A percentile compares a stretch with the other conserved stretches of the same genome.
Conservation (phyloP, 2,329 filamentous ascomycete genomes). For the Neocatenulostroma microsporum region DNA sequence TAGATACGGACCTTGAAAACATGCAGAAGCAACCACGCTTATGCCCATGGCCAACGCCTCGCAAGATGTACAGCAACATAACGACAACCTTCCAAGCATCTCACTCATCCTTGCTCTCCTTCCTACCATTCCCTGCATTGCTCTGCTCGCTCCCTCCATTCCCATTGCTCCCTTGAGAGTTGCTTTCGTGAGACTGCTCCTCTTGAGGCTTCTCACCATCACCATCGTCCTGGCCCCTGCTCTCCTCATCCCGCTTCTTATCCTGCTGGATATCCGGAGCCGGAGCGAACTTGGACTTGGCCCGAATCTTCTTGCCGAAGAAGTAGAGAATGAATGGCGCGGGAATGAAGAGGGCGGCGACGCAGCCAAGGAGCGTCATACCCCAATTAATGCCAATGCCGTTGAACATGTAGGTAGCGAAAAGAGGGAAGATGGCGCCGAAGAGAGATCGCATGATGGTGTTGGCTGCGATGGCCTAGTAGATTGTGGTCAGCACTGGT, state of each 20-base stretch:
- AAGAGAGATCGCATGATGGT: conserved; percentile 47
- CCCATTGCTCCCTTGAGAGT: no score
- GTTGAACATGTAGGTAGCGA: conserved; percentile 34
- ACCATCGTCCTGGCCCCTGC: no score
- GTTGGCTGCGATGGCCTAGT: conserved; percentile 48
- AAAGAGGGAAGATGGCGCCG: conserved; percentile 47
- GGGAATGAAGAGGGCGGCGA: conserved; percentile 36
- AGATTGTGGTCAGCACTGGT: conserved; percentile 3
- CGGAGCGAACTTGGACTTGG: conserved; percentile 35
- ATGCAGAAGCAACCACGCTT: no score
- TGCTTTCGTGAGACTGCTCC: no score
- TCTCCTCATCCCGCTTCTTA: conserved; percentile 15
- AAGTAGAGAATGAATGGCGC: conserved; percentile 39
- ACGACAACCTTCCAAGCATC: no score
- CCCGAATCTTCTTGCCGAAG: conserved; percentile 35
- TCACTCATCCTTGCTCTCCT: no score
- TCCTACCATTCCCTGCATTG: no score
- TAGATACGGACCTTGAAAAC: no score
- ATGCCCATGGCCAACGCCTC: no score
- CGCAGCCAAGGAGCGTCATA: conserved; percentile 38
- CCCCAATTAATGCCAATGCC: conserved; percentile 47
- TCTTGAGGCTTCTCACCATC: no score
- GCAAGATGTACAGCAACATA: no score
- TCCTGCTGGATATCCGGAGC: conserved; percentile 18
- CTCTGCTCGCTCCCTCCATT: no score